Percentiles rank a stretch among this genome's conserved stretches.
Conservation (phyloP, 2,329 filamentous ascomycete genomes). For the Exophiala phaeomuriformis region DNA sequence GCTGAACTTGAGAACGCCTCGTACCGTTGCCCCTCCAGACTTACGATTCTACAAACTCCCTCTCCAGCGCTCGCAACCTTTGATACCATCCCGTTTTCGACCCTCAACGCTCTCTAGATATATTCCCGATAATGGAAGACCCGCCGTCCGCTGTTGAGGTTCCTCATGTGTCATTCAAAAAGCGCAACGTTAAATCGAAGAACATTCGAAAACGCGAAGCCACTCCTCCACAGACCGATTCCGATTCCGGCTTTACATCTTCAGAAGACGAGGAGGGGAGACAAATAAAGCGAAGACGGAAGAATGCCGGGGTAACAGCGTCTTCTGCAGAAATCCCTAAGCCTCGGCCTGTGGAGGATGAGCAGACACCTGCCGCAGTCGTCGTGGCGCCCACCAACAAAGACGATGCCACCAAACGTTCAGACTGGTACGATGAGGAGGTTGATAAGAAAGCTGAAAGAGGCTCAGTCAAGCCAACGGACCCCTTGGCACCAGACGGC, state of each 20-base stretch:
- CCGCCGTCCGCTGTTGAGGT: constrained; percentile 23
- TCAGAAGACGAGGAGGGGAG: constrained; percentile 71
- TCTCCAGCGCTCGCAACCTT: neutral
- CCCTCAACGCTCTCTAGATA: neutral
- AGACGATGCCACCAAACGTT: constrained; percentile 84
- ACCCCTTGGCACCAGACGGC: constrained; percentile 46
- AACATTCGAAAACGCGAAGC: constrained; percentile 76
- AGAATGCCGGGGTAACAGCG: constrained; percentile 59
- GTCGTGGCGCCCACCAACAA: constrained; percentile 55
- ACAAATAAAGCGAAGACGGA: constrained; percentile 71
- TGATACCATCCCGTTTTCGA: neutral
- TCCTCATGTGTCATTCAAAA: constrained; percentile 62
- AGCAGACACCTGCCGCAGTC: constrained; percentile 54
- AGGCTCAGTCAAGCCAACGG: constrained; percentile 28
- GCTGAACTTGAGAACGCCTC: too few species aligned
- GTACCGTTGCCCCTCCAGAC: too few species aligned
- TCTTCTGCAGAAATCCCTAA: constrained; percentile 45
- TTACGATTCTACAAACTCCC: too few species aligned
- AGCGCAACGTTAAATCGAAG: constrained; percentile 68
- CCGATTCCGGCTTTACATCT: constrained; percentile 60
- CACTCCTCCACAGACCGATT: constrained; percentile 55
- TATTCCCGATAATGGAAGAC: constrained; percentile 26
- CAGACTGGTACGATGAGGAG: constrained; percentile 80
- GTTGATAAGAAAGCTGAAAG: constrained; percentile 45
- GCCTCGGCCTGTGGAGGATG: constrained; percentile 40